Evolutionary conservation across 768 basidiomycete genomes (phyloP).

Genomic region (Suillus discolor): DNA sequence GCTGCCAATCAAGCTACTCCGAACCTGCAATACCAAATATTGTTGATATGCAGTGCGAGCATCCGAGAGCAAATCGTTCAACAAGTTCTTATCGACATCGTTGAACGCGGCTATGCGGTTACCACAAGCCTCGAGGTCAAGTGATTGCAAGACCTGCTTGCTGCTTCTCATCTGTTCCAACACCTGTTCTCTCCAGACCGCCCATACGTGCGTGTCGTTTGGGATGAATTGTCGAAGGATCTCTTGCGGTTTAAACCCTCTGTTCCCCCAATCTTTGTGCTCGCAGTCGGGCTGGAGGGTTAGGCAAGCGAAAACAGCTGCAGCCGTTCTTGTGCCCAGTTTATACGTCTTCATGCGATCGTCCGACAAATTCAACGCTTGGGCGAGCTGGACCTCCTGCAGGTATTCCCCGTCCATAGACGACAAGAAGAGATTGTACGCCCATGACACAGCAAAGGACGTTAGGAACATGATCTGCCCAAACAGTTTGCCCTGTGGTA

Average conservation of each 20-base stretch:
- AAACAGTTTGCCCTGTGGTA: constrained; percentile 24
- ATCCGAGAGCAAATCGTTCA: background rate
- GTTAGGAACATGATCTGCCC: constrained; percentile 28
- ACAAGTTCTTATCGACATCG: background rate
- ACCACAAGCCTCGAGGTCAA: background rate
- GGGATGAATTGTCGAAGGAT: constrained; percentile 11
- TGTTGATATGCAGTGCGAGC: constrained; percentile 2
- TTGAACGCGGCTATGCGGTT: background rate
- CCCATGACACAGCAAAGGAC: constrained; percentile 24
- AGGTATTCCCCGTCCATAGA: constrained; percentile 28
- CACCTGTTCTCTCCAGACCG: constrained; percentile 8
- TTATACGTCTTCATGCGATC: constrained; percentile 13
- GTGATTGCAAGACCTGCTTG: background rate
- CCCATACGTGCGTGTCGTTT: constrained; percentile 12
- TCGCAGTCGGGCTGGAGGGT: constrained; percentile 5
- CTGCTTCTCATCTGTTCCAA: constrained; percentile 5
- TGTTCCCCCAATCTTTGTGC: background rate
- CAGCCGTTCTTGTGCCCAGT: constrained; percentile 11
- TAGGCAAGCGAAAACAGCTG: constrained; percentile 12
- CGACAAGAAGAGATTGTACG: constrained; percentile 24
- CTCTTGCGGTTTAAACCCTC: background rate
- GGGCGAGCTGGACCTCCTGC: constrained; percentile 5
- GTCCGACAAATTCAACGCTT: constrained; percentile 18
- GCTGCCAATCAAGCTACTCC: background rate
- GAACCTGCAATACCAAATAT: background rate